Evolutionary conservation across 2,329 filamentous ascomycete genomes (phyloP).

Genomic region (Cladophialophora bantiana): DNA sequence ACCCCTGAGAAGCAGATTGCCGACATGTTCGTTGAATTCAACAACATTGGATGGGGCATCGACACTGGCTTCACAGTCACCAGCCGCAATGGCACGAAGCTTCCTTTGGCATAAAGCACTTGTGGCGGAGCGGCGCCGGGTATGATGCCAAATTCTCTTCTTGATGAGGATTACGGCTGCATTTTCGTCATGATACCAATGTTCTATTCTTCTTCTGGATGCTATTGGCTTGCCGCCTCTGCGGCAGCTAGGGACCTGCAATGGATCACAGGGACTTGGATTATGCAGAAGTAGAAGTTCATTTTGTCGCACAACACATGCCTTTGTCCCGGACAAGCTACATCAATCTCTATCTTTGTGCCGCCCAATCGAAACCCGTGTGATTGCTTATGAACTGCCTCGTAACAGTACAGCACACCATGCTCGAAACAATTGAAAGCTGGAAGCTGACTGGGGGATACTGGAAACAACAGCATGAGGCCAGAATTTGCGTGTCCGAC

Average conservation of each 20-base stretch:
- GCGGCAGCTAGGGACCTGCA: background rate
- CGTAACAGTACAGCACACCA: background rate
- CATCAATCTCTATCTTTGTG: background rate
- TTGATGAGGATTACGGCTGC: background rate
- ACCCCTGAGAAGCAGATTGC: conserved; percentile 28
- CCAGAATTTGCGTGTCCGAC: background rate
- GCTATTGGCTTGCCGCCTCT: background rate
- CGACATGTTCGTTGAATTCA: conserved; percentile 33
- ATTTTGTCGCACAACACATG: background rate
- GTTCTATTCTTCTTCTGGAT: background rate
- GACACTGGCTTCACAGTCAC: conserved; percentile 30
- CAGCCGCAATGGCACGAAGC: conserved; percentile 22
- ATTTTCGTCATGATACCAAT: background rate
- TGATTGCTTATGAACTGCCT: background rate
- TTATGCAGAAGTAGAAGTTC: background rate
- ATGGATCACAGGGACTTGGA: background rate
- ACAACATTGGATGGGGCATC: conserved; percentile 34
- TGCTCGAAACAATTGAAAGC: background rate
- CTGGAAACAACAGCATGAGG: background rate
- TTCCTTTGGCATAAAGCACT: conserved; percentile 29
- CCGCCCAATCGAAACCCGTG: background rate
- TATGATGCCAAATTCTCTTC: background rate
- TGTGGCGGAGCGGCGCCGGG: background rate
- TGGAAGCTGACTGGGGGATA: background rate
- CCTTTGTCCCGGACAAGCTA: background rate